Conservation (phyloP, 2,329 filamentous ascomycete genomes). For the Ophiostoma sp. region DNA sequence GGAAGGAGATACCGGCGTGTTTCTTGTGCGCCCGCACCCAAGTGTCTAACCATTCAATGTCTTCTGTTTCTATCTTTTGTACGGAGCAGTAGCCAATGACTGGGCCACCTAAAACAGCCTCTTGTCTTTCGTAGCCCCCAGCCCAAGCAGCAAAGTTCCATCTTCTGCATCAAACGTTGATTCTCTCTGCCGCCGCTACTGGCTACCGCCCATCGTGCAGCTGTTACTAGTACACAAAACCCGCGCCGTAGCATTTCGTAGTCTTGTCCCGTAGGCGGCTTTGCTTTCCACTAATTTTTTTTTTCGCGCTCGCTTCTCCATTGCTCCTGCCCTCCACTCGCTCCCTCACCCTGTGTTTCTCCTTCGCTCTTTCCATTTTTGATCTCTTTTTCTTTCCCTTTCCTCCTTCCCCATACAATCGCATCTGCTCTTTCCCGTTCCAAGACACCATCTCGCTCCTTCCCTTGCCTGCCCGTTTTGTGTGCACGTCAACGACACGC, state of each 20-base stretch:
- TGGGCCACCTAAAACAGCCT: conserved; percentile 28
- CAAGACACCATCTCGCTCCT: conserved; percentile 1
- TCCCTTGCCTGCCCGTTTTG: neutral
- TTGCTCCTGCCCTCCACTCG: conserved; percentile 1
- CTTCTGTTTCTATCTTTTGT: too few species aligned
- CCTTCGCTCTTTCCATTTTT: conserved; percentile 8
- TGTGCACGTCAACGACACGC: conserved; percentile 3
- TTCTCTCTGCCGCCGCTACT: conserved; percentile 25
- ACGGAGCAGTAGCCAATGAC: neutral
- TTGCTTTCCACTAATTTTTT: conserved; percentile 27
- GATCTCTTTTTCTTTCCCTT: conserved; percentile 1
- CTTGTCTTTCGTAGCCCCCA: neutral
- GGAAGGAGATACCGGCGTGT: conserved; percentile 1
- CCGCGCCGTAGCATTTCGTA: conserved; percentile 17
- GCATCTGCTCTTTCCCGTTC: conserved; percentile 13
- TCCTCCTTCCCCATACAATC: conserved; percentile 12
- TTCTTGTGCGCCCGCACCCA: neutral
- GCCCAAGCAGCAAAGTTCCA: neutral
- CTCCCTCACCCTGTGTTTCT: conserved; percentile 13
- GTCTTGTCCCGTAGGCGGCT: conserved; percentile 16
- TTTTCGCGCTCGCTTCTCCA: conserved; percentile 19
- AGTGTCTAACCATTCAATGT: neutral
- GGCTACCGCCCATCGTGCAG: conserved; percentile 24
- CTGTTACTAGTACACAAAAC: conserved; percentile 4
- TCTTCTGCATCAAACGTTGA: conserved; percentile 27